A percentile compares a stretch with the other conserved stretches of the same genome.
Evolutionary conservation across 768 basidiomycete species (phyloP).

Genomic region (Lactarius vividus): DNA sequence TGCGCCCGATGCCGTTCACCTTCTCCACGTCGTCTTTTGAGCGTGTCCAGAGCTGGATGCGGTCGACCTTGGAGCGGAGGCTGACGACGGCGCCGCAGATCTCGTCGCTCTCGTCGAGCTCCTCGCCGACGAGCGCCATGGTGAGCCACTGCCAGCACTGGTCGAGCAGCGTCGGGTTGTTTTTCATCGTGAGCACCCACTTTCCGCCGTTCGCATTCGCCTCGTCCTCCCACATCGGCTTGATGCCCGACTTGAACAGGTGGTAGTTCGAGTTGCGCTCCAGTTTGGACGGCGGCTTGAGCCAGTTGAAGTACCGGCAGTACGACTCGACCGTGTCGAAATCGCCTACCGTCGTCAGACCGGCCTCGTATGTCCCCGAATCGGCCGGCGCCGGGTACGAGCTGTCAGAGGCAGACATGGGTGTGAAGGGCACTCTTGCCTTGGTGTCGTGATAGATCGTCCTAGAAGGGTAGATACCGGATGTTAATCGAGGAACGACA

Average conservation of each 20-base stretch:
- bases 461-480: slow-evolving; percentile 43
- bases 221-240: slow-evolving; percentile 96
- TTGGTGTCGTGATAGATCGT: slow-evolving; percentile 91
- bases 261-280: slow-evolving; percentile 93
- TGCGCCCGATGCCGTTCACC: slow-evolving; percentile 81
- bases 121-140: slow-evolving; percentile 87
- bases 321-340: slow-evolving; percentile 89
- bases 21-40: slow-evolving; percentile 82
- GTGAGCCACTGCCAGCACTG: slow-evolving; percentile 88
- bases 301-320: slow-evolving; percentile 92
- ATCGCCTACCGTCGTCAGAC: slow-evolving; percentile 81
- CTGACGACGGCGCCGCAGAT: slow-evolving; percentile 89
- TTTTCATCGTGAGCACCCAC: slow-evolving; percentile 94
- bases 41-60: slow-evolving; percentile 91
- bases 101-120: slow-evolving; percentile 64
- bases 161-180: slow-evolving; percentile 74
- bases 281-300: slow-evolving; percentile 85
- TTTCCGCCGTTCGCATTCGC: slow-evolving; percentile 91
- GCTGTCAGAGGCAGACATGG: slow-evolving; percentile 36
- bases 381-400: slow-evolving; percentile 48
- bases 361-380: slow-evolving; percentile 78
- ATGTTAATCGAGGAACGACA: neutral
- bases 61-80: slow-evolving; percentile 78
- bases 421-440: slow-evolving; percentile 60
- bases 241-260: slow-evolving; percentile 91